Conservation (phyloP, 148 eudicot species). For the Chenopodium suecicum region DNA sequence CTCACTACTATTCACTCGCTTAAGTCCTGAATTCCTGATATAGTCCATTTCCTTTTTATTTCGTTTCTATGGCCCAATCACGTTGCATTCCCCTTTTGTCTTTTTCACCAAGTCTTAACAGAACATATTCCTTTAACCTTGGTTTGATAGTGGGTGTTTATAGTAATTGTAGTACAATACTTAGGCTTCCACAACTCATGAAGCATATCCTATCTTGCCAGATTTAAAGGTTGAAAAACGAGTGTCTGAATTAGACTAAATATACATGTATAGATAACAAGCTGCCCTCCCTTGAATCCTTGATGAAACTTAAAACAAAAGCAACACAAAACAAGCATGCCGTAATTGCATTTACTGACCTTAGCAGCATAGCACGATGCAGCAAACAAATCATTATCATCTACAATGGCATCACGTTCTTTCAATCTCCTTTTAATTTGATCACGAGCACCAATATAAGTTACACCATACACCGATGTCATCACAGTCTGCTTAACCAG, state of each 20-base stretch:
- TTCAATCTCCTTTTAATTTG: slow-evolving; percentile 92
- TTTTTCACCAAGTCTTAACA: neutral
- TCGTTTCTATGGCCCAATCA: neutral
- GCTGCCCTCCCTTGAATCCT: neutral
- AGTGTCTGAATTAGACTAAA: neutral
- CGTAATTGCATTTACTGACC: slow-evolving; percentile 40
- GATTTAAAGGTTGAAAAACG: neutral
- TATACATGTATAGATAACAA: neutral
- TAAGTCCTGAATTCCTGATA: neutral
- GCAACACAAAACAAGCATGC: neutral
- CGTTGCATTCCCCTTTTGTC: neutral
- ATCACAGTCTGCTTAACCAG: slow-evolving; percentile 98
- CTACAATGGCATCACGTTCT: slow-evolving; percentile 72
- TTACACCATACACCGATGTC: slow-evolving; percentile 99
- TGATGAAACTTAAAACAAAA: neutral
- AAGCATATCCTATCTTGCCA: neutral
- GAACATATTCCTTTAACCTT: neutral
- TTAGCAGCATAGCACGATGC: slow-evolving; percentile 93
- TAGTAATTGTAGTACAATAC: neutral
- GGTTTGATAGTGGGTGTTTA: neutral
- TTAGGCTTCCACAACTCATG: neutral
- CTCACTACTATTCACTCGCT: neutral
- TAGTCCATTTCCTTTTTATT: neutral
- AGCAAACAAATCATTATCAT: slow-evolving; percentile 67
- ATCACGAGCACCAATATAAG: slow-evolving; percentile 96